Base-by-base conservation (phyloP, 495 filamentous ascomycete genomes). In the Penicillium arizonense region DNA sequence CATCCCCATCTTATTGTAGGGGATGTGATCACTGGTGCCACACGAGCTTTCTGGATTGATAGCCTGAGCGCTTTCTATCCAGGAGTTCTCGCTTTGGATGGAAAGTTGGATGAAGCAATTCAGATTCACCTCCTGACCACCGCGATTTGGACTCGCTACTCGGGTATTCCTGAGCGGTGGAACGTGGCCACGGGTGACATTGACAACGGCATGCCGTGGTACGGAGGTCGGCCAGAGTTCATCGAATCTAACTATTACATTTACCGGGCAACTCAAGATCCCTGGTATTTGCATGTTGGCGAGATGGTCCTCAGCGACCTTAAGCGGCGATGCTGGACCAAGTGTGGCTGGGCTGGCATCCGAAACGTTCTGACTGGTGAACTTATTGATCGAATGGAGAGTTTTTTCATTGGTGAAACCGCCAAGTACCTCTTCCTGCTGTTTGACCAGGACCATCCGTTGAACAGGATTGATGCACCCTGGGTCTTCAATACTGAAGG, bases 401-500 rank as follows among this genome's bases (percentile, higher is more conserved):
- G 94, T 69, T 98, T 98, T 76, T 97, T 96, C 67, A 77, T 97
- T 2, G 91, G 95, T 3, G 94, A 98, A 70, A 98, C 94, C 0
- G 85, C 89, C 47, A 96, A 97, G 69, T 98, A 98, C 68, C 74
- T 98, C 47, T 96, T 91, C 55, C 74, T 98, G 35, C 81, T 97
- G 1, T 97, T 93, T 68, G 88, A 94, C 44, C 78, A 82, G 32
- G 78, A 84, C 13, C 94, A 97, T 71, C 94, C 94, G 1, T 66
- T 97, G 23, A 97, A 97, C 73, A 82, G 80, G 5, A 68, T 92
- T 14, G 93, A 97, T 69, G 86, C 85, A 4, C 81, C 91, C 2
- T 91, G 89, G 73, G 92, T 98, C 5, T 97, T 98, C 64, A 90
- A 87, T 20, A 98, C 94, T 0, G 94, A 98, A 71, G 94, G 92